A percentile compares a stretch with the other conserved stretches of the same genome.
phyloP scores from a whole-genome alignment of 495 filamentous ascomycete genomes.

The Xylaria grammica region DNA sequence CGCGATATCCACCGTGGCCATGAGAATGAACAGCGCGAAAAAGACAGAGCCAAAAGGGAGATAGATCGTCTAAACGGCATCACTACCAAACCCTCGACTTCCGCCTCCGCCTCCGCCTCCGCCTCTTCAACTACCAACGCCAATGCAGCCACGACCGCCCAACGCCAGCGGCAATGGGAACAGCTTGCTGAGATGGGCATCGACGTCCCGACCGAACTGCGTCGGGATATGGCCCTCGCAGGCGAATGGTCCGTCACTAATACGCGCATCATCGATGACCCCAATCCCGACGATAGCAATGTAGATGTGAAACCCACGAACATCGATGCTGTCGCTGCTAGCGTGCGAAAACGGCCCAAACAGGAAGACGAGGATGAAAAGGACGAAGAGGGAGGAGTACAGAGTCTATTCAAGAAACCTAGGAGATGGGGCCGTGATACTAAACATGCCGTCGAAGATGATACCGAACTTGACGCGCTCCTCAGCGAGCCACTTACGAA shows the following conservation, averaged over 20 bases:
- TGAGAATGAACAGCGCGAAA: conserved; percentile 76
- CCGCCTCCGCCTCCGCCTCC: conserved; percentile 37
- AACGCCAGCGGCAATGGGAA: conserved; percentile 82
- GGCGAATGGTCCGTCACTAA: conserved; percentile 85
- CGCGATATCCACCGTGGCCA: conserved; percentile 83
- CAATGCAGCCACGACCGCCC: conserved; percentile 57
- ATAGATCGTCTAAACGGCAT: conserved; percentile 85
- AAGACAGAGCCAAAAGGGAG: conserved; percentile 81
- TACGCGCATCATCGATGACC: conserved; percentile 49
- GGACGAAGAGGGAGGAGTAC: conserved; percentile 66
- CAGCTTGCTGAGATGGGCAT: conserved; percentile 90
- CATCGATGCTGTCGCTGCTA: conserved; percentile 56
- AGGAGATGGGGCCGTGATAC: conserved; percentile 78
- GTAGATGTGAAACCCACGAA: conserved; percentile 32
- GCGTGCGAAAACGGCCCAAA: conserved; percentile 71
- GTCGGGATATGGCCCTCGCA: conserved; percentile 82
- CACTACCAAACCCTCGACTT: conserved; percentile 51
- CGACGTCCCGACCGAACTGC: conserved; percentile 77
- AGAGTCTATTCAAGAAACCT: conserved; percentile 57
- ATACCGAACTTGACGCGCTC: conserved; percentile 73
- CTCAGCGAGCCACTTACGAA: conserved; percentile 55
- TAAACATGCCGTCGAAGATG: conserved; percentile 67
- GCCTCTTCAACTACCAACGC: conserved; percentile 24
- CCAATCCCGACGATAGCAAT: conserved; percentile 25
- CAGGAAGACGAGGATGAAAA: conserved; percentile 65